Conservation (phyloP, 2,329 filamentous ascomycete species). For the Westerdykella ornata region DNA sequence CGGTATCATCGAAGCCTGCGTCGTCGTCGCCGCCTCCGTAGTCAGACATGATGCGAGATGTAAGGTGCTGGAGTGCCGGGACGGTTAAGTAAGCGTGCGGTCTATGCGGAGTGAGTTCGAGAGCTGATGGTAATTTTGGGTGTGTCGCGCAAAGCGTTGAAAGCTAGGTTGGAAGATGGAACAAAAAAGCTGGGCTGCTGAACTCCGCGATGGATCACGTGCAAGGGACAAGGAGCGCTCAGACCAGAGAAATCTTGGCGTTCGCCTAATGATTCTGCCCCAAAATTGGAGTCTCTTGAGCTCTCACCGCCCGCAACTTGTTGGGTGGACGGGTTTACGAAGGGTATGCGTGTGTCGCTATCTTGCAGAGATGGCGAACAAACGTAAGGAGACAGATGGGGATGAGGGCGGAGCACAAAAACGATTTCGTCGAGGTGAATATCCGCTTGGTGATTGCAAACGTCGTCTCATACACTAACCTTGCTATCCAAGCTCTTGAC, state of each 20-base stretch:
- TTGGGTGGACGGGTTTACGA: neutral
- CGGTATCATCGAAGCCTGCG: slow-evolving; percentile 25
- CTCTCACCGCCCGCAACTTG: neutral
- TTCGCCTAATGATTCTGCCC: slow-evolving; percentile 2
- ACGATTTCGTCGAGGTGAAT: slow-evolving; percentile 22
- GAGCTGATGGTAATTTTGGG: slow-evolving; percentile 6
- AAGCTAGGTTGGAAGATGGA: slow-evolving; percentile 9
- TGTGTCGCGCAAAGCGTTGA: slow-evolving; percentile 2
- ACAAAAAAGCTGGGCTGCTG: slow-evolving; percentile 8
- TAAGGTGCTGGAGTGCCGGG: neutral
- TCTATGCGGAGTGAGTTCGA: slow-evolving; percentile 3
- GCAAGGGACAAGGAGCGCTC: slow-evolving; percentile 3
- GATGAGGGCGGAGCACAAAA: slow-evolving; percentile 12
- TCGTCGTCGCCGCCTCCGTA: slow-evolving; percentile 40
- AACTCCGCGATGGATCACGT: slow-evolving; percentile 1
- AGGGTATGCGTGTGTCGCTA: neutral
- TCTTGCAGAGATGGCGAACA: slow-evolving; percentile 18
- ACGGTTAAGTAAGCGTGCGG: neutral
- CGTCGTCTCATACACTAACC: slow-evolving; percentile 1
- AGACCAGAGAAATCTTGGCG: slow-evolving; percentile 8
- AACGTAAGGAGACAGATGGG: slow-evolving; percentile 20
- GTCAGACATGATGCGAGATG: slow-evolving; percentile 38
- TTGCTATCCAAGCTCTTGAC: neutral
- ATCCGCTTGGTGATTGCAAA: neutral
- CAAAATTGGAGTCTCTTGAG: neutral